Evolutionary conservation across 2,329 filamentous ascomycete species (phyloP).

Genomic region (Falciphora oryzae): DNA sequence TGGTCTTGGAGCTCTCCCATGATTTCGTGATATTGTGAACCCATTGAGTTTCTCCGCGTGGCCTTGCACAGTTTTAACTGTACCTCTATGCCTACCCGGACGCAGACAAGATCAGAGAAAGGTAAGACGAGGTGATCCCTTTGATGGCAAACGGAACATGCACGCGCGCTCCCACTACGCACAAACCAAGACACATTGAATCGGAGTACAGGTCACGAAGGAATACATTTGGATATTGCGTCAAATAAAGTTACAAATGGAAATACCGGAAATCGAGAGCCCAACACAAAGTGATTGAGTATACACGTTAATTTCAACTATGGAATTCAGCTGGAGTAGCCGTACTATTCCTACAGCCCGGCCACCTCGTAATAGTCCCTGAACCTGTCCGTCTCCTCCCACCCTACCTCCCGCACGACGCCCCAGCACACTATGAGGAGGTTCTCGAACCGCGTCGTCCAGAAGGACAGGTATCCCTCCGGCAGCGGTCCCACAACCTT

Average conservation of each 20-base stretch:
- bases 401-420: slow-evolving; percentile 60
- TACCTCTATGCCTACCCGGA: no score
- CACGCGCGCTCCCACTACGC: no score
- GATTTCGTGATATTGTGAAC: no score
- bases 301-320: not conserved
- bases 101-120: no score
- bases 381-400: slow-evolving; percentile 62
- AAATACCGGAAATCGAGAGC: not conserved
- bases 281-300: not conserved
- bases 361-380: slow-evolving; percentile 61
- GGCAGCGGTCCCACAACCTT: slow-evolving; percentile 64
- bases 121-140: no score
- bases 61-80: no score
- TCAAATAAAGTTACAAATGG: not conserved
- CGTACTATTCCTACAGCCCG: slow-evolving; percentile 20
- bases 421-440: slow-evolving; percentile 74
- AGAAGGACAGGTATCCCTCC: slow-evolving; percentile 78
- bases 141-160: no score
- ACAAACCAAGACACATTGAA: no score
- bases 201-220: no score
- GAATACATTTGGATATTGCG: no score
- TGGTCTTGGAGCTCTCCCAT: no score
- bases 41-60: no score
- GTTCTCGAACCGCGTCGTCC: slow-evolving; percentile 72
- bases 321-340: not conserved